Percentiles rank a stretch among this genome's conserved stretches.
Evolutionary conservation across 2,329 filamentous ascomycete genomes (phyloP).

Genomic region (Fusarium nygamai): DNA sequence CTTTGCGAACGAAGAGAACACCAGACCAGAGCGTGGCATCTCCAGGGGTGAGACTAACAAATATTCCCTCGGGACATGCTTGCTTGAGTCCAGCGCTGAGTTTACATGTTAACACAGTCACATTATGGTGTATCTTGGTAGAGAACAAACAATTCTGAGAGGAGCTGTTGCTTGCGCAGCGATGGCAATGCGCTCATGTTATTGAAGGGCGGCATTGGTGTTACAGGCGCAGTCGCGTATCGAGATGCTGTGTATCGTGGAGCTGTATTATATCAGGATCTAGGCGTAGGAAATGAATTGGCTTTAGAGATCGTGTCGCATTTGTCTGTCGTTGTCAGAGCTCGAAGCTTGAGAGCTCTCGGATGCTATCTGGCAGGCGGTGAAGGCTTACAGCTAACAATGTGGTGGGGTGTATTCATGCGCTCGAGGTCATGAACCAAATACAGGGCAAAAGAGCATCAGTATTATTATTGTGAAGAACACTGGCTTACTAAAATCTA

Average conservation of each 20-base stretch:
- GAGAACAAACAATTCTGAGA: conserved; percentile 79
- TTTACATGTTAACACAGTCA: conserved; percentile 39
- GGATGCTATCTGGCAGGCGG: conserved; percentile 8
- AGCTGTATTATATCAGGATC: no score
- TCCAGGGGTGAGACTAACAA: conserved; percentile 83
- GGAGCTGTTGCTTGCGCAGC: conserved; percentile 77
- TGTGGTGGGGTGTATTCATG: not conserved
- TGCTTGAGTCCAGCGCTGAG: conserved; percentile 80
- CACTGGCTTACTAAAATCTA: not conserved
- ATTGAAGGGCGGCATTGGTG: conserved; percentile 54
- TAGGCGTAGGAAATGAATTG: not conserved
- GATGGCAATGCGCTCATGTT: conserved; percentile 61
- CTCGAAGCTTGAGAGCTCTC: not conserved
- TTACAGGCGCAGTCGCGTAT: not conserved
- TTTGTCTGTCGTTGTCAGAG: not conserved
- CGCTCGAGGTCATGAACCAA: not conserved
- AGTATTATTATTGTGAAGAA: no score
- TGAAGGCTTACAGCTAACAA: not conserved
- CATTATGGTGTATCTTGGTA: not conserved
- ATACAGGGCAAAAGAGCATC: not conserved
- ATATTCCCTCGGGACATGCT: conserved; percentile 86
- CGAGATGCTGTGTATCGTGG: not conserved
- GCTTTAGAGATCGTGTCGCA: not conserved
- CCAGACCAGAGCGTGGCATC: conserved; percentile 87
- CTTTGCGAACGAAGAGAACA: conserved; percentile 90